Base-by-base conservation (phyloP, 2,329 filamentous ascomycete species). In the Ambrosiella xylebori region DNA sequence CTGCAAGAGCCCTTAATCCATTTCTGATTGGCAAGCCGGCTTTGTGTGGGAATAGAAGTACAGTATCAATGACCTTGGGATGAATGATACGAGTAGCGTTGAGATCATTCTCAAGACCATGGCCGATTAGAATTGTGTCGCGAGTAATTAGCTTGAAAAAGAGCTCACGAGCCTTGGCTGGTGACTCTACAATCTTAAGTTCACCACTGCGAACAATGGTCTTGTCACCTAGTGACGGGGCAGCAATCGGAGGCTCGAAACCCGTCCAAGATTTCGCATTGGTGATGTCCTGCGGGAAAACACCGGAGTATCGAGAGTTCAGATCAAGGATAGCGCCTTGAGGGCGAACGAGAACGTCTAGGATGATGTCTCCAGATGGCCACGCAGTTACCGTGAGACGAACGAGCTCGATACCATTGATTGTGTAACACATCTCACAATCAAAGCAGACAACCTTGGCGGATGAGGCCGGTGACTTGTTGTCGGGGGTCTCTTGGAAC, bases 391-490 rank as follows among this genome's bases (percentile, higher is more conserved):
- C 90, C 0, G 93, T 97, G 2, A 98, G 70, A 7, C 93, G 87
- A 59, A 97, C 84, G 15, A 98, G 77, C 68, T 98, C 93, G 63
- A 97, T 73, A 0, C 94, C 93, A 54, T 85, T 70, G 0, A 87
- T 86, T 0, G 94, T 98, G 66, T 95, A 97, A 3, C 87, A 88
- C 93, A 98, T 98, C 67, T 98, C 93, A 65, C 93, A 97, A 68
- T 98, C 93, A 65, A 98, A 91, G 62, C 82, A 85, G 9, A 97
- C 81, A 1, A 85, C 87, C 40, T 79, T 78, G 56, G 77, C 71
- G 1, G 69, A 65, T 0, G 74, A 71, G 1, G 72, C 74, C 13
- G 59, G 59, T 1, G 70, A 64, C 1, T 72, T 68, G 63, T 88
- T 89, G 11, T 75, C 70, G 0, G 90, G 90, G 0, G 93, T 97